Conservation (phyloP, 1,139 yeast genomes). For the Hyphopichia wangnamkhiaoensis region DNA sequence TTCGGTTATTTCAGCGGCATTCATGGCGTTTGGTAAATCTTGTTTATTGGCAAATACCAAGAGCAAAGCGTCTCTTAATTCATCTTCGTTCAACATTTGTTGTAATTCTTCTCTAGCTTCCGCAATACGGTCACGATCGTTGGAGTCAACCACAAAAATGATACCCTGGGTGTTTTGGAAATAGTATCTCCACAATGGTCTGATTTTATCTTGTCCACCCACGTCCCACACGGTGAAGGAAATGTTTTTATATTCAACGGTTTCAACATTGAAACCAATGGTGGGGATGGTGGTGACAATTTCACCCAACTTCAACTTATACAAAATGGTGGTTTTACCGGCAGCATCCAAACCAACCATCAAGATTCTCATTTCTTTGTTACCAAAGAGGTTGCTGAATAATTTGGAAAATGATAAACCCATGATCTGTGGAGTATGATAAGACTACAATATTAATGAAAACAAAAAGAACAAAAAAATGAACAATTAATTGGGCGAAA, state of each 20-base stretch:
- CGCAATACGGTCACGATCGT: constrained; percentile 90
- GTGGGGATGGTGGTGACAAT: constrained; percentile 93
- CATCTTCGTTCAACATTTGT: constrained; percentile 93
- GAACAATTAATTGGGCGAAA: neutral
- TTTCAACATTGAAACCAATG: constrained; percentile 92
- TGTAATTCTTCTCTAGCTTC: constrained; percentile 94
- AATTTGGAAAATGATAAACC: constrained; percentile 88
- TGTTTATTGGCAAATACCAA: constrained; percentile 91
- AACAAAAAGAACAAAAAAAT: neutral
- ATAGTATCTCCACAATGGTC: constrained; percentile 95
- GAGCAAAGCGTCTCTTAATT: constrained; percentile 85
- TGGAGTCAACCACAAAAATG: constrained; percentile 89
- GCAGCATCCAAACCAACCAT: constrained; percentile 96
- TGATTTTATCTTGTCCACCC: constrained; percentile 95
- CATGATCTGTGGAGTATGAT: constrained; percentile 39
- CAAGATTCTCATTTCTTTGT: constrained; percentile 85
- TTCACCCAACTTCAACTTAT: constrained; percentile 88
- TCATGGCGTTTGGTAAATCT: constrained; percentile 91
- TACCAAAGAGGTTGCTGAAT: constrained; percentile 82
- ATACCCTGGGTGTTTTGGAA: constrained; percentile 94
- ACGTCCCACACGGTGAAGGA: constrained; percentile 96
- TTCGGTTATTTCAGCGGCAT: constrained; percentile 87
- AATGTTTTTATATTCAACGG: constrained; percentile 92
- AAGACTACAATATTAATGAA: neutral
- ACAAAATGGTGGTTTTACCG: constrained; percentile 88